phyloP scores from a whole-genome alignment of 495 filamentous ascomycete genomes.

The Penicillium nucicola region DNA sequence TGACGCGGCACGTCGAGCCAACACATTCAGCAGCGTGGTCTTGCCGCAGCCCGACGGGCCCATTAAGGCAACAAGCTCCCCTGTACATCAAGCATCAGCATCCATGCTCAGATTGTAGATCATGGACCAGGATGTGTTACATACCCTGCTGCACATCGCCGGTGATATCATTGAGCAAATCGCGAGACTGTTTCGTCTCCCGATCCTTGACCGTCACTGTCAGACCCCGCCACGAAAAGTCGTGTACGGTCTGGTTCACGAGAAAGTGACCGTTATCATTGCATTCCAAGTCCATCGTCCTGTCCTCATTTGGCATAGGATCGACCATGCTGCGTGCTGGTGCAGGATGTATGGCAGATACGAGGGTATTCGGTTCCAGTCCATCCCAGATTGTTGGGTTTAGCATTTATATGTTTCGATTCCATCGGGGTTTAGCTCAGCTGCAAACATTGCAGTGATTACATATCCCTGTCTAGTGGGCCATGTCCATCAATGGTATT shows the following conservation, averaged over 20 bases:
- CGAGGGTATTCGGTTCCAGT: background rate
- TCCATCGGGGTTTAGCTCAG: background rate
- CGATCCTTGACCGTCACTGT: slow-evolving; percentile 68
- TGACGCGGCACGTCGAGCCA: slow-evolving; percentile 57
- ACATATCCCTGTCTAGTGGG: background rate
- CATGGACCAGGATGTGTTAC: background rate
- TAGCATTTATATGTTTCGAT: slow-evolving; percentile 8
- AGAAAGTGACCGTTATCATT: slow-evolving; percentile 30
- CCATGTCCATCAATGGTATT: background rate
- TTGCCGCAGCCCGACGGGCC: slow-evolving; percentile 75
- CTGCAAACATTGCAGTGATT: background rate
- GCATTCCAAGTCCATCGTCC: slow-evolving; percentile 24
- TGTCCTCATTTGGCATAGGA: background rate
- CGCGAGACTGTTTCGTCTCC: slow-evolving; percentile 53
- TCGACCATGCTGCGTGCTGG: slow-evolving; percentile 9
- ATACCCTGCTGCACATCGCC: slow-evolving; percentile 31
- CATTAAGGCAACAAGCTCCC: slow-evolving; percentile 73
- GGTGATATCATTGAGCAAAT: slow-evolving; percentile 35
- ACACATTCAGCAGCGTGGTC: slow-evolving; percentile 71
- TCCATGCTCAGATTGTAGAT: background rate
- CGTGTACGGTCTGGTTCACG: slow-evolving; percentile 37
- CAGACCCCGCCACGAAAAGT: slow-evolving; percentile 59
- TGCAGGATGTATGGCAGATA: background rate
- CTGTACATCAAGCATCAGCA: slow-evolving; percentile 30
- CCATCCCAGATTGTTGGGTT: background rate